Conservation (phyloP, 306 rosid genomes). For the Prinsepia uniflora region DNA sequence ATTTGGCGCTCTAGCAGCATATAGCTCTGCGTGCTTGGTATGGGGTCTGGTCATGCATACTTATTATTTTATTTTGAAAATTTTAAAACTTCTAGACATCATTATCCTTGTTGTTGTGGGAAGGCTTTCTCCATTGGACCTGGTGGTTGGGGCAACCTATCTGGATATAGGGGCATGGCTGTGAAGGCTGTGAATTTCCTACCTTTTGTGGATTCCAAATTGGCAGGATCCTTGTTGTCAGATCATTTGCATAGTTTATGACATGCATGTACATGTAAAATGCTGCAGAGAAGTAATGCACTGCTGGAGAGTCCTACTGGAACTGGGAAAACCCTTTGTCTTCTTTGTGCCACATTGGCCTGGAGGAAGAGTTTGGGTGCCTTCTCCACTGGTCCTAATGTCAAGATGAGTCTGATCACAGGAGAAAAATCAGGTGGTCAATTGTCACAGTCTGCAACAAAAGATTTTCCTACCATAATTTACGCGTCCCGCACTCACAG, state of each 20-base stretch:
- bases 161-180: background rate
- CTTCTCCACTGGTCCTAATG: constrained; percentile 58
- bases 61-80: background rate
- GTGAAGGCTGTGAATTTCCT: background rate
- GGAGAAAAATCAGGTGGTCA: constrained; percentile 34
- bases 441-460: constrained; percentile 34
- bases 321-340: constrained; percentile 93
- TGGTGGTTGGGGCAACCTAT: background rate
- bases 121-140: background rate
- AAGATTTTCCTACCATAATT: constrained; percentile 55
- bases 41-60: background rate
- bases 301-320: constrained; percentile 97
- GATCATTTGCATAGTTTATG: constrained; percentile 10
- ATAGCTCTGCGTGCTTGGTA: background rate
- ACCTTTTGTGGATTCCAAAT: background rate
- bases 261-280: constrained; percentile 3
- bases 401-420: constrained; percentile 31
- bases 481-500: constrained; percentile 96
- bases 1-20: background rate
- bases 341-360: constrained; percentile 89
- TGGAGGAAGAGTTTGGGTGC: constrained; percentile 89
- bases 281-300: constrained; percentile 70
- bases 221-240: constrained; percentile 1
- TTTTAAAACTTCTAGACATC: background rate
- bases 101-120: background rate